Base-by-base conservation (phyloP, 164 flowering plant species). In the Chimonanthus praecox region DNA sequence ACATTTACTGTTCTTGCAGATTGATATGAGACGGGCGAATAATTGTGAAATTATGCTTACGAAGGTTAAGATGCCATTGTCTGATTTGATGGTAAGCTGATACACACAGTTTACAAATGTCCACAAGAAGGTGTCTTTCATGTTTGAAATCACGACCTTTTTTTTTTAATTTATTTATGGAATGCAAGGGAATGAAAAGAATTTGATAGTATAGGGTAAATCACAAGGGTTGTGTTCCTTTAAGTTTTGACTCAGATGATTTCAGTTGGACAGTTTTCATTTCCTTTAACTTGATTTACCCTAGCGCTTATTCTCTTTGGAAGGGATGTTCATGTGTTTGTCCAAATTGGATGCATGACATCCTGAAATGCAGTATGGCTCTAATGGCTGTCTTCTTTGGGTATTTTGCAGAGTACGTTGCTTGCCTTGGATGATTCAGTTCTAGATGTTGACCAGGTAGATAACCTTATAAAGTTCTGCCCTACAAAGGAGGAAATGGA, bases 11-110 rank as follows among this genome's bases (percentile, higher is more conserved):
- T 75, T 80, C 62, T 75, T 87, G 90, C 94, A 95, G 99, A 84
- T 95, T 83, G 98, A 95, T 60, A 87, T 87, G 10, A 82, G 92
- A 76, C 83, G 98, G 71, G 97, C 99, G 64, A 84, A 93, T 79
- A 95, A 95, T 71, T 93, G 98, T 85, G 99, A 95, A 82, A 95
- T 95, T 60, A 95, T 95, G 99, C 97, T 95, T 77, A 74, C 98
- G 70, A 95, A 93, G 82, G 97, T 95, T 44, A 95, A 95, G 80
- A 85, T 93, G 51, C 98, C 99, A 62, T 75, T 95, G 87, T 84
- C 93, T 72, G 99, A 93, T 71, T 75, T 95, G 79, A 87, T 92
- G 99, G 98, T 95, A 84, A 76, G 86, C 72, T 76, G 61, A 65
- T 68, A 5, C 46, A 46, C 68, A 66, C 20, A 1, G 60, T 54